Conservation (phyloP, 768 basidiomycete genomes). For the Punctularia strigosozonata region DNA sequence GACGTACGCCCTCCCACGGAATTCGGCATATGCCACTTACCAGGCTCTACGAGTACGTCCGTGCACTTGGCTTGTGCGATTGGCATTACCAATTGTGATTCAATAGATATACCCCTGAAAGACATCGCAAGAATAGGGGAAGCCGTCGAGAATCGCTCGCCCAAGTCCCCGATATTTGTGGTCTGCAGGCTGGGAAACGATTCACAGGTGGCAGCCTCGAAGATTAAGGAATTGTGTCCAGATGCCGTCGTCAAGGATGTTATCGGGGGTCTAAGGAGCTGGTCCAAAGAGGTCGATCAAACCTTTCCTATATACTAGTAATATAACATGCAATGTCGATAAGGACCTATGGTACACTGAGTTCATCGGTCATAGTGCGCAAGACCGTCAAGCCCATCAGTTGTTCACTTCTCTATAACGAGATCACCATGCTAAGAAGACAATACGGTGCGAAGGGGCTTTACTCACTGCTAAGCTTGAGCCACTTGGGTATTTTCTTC, state of each 20-base stretch:
- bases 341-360: neutral
- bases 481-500: conserved; percentile 70
- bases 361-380: neutral
- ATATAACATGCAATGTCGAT: neutral
- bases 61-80: neutral
- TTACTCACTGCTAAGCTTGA: conserved; percentile 56
- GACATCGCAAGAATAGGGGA: conserved; percentile 47
- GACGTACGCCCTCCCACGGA: conserved; percentile 76
- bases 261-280: conserved; percentile 72
- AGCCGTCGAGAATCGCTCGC: conserved; percentile 35
- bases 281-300: conserved; percentile 64
- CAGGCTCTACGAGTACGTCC: conserved; percentile 56
- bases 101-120: conserved; percentile 61
- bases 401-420: neutral
- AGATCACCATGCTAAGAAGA: neutral
- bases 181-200: conserved; percentile 90
- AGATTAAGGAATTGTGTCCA: no score
- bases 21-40: conserved; percentile 78
- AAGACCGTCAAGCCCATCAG: neutral
- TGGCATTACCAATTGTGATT: conserved; percentile 1
- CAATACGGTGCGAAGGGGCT: no score
- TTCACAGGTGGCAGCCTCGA: conserved; percentile 81
- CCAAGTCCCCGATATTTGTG: conserved; percentile 29
- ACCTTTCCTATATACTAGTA: conserved; percentile 70
- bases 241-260: conserved; percentile 57